Evolutionary conservation across 805 yeast species (phyloP).

Genomic region (Kodamaea leandrae): DNA sequence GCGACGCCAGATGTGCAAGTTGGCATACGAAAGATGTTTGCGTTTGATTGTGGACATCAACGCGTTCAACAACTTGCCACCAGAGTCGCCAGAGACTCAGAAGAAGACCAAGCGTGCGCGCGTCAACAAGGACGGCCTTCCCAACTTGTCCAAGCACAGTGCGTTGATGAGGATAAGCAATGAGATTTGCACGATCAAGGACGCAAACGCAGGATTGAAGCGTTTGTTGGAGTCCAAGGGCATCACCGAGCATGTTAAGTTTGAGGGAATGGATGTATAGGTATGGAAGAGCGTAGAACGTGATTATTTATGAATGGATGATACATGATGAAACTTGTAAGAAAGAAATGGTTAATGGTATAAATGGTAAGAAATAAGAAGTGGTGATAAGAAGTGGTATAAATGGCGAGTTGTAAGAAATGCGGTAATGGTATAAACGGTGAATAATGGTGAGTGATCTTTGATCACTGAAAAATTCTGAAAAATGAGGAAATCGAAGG

Average conservation of each 20-base stretch:
- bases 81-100: slow-evolving; percentile 12
- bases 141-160: slow-evolving; percentile 43
- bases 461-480: too few species aligned
- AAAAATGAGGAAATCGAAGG: too few species aligned
- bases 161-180: slow-evolving; percentile 40
- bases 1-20: slow-evolving; percentile 42
- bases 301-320: too few species aligned
- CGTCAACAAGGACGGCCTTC: slow-evolving; percentile 43
- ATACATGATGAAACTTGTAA: too few species aligned
- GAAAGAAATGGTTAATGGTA: too few species aligned
- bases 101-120: slow-evolving; percentile 35
- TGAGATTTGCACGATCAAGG: slow-evolving; percentile 35
- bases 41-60: slow-evolving; percentile 39
- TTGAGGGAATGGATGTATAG: neutral
- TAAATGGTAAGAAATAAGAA: too few species aligned
- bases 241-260: slow-evolving; percentile 5
- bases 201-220: slow-evolving; percentile 33
- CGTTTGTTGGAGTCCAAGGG: slow-evolving; percentile 6
- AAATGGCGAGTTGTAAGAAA: too few species aligned
- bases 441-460: too few species aligned
- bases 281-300: too few species aligned
- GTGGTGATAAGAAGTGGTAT: too few species aligned
- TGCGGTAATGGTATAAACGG: too few species aligned
- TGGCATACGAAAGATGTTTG: slow-evolving; percentile 44
- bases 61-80: slow-evolving; percentile 25